Percentiles rank a stretch among this genome's conserved stretches.
These are phyloP conservation scores for Hyaloperonospora brassicae DNA, from an alignment of 352 stramenopile species.

Conservation along the genomic window DNA sequence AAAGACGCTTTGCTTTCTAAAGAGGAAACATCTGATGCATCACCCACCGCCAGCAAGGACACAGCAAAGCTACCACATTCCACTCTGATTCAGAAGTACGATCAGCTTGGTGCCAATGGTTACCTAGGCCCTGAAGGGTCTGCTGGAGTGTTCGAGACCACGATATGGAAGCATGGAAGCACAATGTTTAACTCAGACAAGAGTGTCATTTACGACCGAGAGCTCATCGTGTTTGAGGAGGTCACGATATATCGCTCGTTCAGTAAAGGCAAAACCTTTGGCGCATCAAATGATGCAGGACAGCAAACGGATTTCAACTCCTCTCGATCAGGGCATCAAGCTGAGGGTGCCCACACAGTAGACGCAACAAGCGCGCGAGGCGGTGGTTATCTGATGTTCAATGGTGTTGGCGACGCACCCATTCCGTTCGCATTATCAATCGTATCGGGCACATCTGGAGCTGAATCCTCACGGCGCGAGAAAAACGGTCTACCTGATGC, in stretches of 20 bases:
- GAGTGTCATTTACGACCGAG: conserved; percentile 64
- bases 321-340: conserved; percentile 22
- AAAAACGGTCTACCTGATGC: conserved; percentile 4
- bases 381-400: conserved; percentile 83
- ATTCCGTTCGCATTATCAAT: conserved; percentile 73
- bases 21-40: conserved; percentile 12
- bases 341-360: conserved; percentile 34
- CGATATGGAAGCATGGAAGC: conserved; percentile 76
- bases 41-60: conserved; percentile 8
- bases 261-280: conserved; percentile 46
- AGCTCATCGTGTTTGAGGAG: conserved; percentile 73
- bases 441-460: conserved; percentile 25
- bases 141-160: conserved; percentile 69
- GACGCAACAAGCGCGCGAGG: conserved; percentile 39
- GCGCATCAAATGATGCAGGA: conserved; percentile 15
- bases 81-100: conserved; percentile 63
- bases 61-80: conserved; percentile 11
- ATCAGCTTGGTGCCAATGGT: conserved; percentile 65
- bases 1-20: conserved; percentile 16
- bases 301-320: conserved; percentile 47
- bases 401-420: conserved; percentile 72
- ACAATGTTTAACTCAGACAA: conserved; percentile 80
- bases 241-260: conserved; percentile 78
- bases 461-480: conserved; percentile 7
- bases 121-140: conserved; percentile 75